phyloP scores from a whole-genome alignment of 805 yeast species.

The Crinitomyces ghanaensis region DNA sequence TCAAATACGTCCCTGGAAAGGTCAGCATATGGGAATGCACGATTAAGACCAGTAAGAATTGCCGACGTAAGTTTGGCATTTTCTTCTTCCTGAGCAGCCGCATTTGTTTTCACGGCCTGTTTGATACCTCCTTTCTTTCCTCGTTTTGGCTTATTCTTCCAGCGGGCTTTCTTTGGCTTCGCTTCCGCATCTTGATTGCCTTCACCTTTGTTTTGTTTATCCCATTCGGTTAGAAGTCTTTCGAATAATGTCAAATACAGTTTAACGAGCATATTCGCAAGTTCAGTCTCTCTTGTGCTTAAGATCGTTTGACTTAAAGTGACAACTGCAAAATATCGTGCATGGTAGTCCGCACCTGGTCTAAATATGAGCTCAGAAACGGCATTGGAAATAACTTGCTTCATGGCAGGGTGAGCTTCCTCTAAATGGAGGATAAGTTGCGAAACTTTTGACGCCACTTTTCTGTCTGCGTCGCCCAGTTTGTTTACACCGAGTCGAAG shows the following conservation, averaged over 20 bases:
- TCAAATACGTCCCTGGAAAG: conserved; percentile 54
- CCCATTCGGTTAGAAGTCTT: conserved; percentile 62
- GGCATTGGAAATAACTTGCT: conserved; percentile 62
- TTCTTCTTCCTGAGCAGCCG: conserved; percentile 47
- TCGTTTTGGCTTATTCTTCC: conserved; percentile 72
- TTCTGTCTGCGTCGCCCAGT: conserved; percentile 84
- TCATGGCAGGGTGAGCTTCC: conserved; percentile 95
- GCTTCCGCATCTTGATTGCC: conserved; percentile 27
- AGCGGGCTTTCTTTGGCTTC: conserved; percentile 44
- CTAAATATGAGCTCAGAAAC: conserved; percentile 72
- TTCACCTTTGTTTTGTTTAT: conserved; percentile 32
- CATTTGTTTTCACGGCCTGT: conserved; percentile 20
- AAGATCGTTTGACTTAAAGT: conserved; percentile 89
- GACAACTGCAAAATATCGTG: conserved; percentile 76
- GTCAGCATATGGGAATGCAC: conserved; percentile 88
- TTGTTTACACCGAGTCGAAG: conserved; percentile 84
- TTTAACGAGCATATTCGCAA: conserved; percentile 73
- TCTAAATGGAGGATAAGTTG: conserved; percentile 67
- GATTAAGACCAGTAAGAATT: conserved; percentile 83
- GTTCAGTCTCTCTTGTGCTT: conserved; percentile 59
- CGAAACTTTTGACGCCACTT: conserved; percentile 82
- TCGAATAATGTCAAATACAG: conserved; percentile 83
- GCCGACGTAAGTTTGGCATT: conserved; percentile 81
- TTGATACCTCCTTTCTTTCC: conserved; percentile 59
- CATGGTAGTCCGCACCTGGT: conserved; percentile 64